Evolutionary conservation across 225 moss, liverwort and hornwort species (phyloP).

Genomic region (Rhytidiadelphus loreus): DNA sequence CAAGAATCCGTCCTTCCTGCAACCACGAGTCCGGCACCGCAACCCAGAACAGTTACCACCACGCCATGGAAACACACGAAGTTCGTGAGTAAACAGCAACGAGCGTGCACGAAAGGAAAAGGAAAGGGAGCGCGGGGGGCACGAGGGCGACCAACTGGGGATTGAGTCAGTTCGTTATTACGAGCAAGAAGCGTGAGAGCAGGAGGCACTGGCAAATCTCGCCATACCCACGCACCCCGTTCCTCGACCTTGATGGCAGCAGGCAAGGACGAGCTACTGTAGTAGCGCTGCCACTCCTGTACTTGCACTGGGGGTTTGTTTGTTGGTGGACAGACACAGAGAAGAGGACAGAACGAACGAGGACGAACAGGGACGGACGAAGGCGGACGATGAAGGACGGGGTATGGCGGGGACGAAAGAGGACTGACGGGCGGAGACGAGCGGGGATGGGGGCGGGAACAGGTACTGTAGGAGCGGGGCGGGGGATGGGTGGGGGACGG

Average conservation of each 20-base stretch:
- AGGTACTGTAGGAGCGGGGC: neutral
- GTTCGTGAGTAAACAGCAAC: neutral
- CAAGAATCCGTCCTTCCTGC: neutral
- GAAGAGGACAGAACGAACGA: neutral
- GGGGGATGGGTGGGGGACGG: neutral
- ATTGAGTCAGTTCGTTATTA: neutral
- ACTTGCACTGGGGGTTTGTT: neutral
- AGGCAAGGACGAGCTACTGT: neutral
- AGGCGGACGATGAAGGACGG: neutral
- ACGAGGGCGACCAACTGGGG: neutral
- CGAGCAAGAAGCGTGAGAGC: neutral
- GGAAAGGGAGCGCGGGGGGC: neutral
- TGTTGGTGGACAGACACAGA: neutral
- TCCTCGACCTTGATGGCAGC: neutral
- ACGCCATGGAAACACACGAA: neutral
- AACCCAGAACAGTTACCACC: neutral
- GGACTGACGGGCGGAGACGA: neutral
- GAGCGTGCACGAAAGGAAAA: neutral
- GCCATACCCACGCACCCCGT: neutral
- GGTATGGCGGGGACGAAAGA: neutral
- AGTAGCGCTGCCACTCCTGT: neutral
- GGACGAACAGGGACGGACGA: neutral
- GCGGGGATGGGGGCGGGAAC: neutral
- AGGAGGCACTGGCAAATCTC: slow-evolving; percentile 4
- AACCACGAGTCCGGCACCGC: neutral